Evolutionary conservation across 2,329 filamentous ascomycete genomes (phyloP).

Genomic region (Exutisphaerella laricina): DNA sequence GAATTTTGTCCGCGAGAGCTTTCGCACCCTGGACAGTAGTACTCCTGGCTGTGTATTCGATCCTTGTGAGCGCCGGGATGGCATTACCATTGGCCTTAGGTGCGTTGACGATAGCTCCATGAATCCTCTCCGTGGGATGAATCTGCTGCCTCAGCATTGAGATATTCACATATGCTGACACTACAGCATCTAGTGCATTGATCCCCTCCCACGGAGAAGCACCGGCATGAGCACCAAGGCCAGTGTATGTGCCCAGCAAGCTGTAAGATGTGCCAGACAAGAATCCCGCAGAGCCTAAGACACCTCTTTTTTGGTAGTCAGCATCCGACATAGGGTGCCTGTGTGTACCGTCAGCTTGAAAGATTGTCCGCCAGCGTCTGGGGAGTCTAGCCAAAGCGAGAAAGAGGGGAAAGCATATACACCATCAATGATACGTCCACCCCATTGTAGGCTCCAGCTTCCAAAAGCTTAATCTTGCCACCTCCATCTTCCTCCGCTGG

Average conservation of each 20-base stretch:
- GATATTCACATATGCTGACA: slow-evolving; percentile 7
- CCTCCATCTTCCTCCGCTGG: slow-evolving; percentile 27
- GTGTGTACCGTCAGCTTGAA: no score
- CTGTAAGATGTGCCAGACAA: slow-evolving; percentile 2
- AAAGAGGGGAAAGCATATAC: no score
- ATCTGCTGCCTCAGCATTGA: slow-evolving; percentile 11
- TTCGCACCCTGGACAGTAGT: slow-evolving; percentile 7
- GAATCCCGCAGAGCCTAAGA: slow-evolving; percentile 4
- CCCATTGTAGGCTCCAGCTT: slow-evolving; percentile 3
- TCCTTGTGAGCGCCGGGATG: slow-evolving; percentile 7
- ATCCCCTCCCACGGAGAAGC: slow-evolving; percentile 10
- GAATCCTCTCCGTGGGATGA: slow-evolving; percentile 6
- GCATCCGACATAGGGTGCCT: slow-evolving; percentile 9
- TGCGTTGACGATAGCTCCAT: slow-evolving; percentile 8
- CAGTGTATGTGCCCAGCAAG: slow-evolving; percentile 3
- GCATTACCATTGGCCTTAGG: slow-evolving; percentile 4
- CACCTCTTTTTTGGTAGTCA: slow-evolving; percentile 1
- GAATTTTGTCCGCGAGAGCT: slow-evolving; percentile 3
- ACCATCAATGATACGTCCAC: slow-evolving; percentile 6
- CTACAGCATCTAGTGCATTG: slow-evolving; percentile 11
- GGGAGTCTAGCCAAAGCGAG: no score
- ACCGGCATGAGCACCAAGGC: slow-evolving; percentile 9
- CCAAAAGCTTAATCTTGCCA: slow-evolving; percentile 8
- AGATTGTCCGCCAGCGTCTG: no score
- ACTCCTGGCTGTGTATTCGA: slow-evolving; percentile 9